phyloP scores from a whole-genome alignment of 2,329 filamentous ascomycete species.

The Fusarium graminum region DNA sequence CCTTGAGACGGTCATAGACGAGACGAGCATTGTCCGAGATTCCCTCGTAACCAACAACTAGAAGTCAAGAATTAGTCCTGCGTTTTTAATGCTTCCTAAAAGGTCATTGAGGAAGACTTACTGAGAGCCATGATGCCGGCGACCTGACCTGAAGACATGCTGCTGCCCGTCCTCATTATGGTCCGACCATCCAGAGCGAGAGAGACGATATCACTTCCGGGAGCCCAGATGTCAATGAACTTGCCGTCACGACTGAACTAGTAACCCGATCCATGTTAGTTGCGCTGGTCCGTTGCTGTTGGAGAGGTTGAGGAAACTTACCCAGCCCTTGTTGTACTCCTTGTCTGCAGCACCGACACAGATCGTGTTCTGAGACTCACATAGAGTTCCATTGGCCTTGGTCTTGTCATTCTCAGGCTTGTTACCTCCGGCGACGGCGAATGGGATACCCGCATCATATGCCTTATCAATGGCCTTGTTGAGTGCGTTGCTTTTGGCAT shows the following conservation, averaged over 20 bases:
- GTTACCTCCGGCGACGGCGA: conserved; percentile 13
- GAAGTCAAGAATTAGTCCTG: conserved; percentile 7
- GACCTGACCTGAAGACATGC: conserved; percentile 17
- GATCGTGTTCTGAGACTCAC: conserved; percentile 11
- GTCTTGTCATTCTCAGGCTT: neutral
- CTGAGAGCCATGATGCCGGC: conserved; percentile 18
- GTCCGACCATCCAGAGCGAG: conserved; percentile 8
- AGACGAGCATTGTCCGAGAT: conserved; percentile 15
- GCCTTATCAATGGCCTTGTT: conserved; percentile 11
- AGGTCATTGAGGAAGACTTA: conserved; percentile 5
- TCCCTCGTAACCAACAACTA: conserved; percentile 10
- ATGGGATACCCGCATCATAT: conserved; percentile 13
- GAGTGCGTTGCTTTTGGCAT: conserved; percentile 7
- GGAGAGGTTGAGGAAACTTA: conserved; percentile 3
- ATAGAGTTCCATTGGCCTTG: conserved; percentile 13
- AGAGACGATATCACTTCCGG: conserved; percentile 10
- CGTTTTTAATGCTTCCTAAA: conserved; percentile 3
- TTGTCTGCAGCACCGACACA: conserved; percentile 13
- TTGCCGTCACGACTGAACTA: conserved; percentile 12
- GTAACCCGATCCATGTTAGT: conserved; percentile 11
- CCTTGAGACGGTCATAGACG: conserved; percentile 12
- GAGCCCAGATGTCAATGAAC: conserved; percentile 11
- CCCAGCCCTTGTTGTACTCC: conserved; percentile 13
- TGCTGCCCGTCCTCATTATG: conserved; percentile 9
- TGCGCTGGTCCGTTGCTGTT: neutral